phyloP scores from a whole-genome alignment of 2,329 filamentous ascomycete genomes.

The Epichloe bromicola region DNA sequence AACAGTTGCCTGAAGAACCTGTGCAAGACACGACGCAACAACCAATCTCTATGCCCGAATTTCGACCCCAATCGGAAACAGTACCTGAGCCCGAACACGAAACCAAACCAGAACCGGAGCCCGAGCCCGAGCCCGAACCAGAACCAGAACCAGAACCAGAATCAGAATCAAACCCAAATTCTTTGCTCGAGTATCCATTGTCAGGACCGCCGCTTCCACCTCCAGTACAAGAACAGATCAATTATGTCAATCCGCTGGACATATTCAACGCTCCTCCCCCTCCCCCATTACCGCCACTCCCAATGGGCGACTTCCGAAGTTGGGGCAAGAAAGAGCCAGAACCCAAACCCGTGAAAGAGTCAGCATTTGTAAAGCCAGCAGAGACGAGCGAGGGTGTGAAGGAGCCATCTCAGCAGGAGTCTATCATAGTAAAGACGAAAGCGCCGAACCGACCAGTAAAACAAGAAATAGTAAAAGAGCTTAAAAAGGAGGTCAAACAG shows the following conservation, averaged over 20 bases:
- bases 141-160: not conserved
- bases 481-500: slow-evolving; percentile 6
- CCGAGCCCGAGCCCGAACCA: not conserved
- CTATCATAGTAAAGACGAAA: slow-evolving; percentile 4
- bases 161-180: not conserved
- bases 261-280: slow-evolving; percentile 21
- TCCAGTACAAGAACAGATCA: slow-evolving; percentile 9
- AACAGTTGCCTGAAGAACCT: not conserved
- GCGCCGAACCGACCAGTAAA: slow-evolving; percentile 7
- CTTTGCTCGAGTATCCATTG: not conserved
- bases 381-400: slow-evolving; percentile 1
- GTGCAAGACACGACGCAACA: slow-evolving; percentile 3
- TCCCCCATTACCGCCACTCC: slow-evolving; percentile 13
- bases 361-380: slow-evolving; percentile 2
- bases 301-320: slow-evolving; percentile 11
- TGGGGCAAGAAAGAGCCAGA: slow-evolving; percentile 7
- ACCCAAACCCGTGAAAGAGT: slow-evolving; percentile 5
- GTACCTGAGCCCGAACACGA: not conserved
- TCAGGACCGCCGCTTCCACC: slow-evolving; percentile 1
- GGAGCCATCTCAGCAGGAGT: slow-evolving; percentile 7
- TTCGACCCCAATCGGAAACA: not conserved
- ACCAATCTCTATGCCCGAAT: not conserved
- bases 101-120: slow-evolving; percentile 1
- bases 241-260: slow-evolving; percentile 26
- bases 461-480: slow-evolving; percentile 3